These are phyloP conservation scores for Polytolypa hystricis DNA, from an alignment of 2,329 filamentous ascomycete genomes.

Conservation along the genomic window DNA sequence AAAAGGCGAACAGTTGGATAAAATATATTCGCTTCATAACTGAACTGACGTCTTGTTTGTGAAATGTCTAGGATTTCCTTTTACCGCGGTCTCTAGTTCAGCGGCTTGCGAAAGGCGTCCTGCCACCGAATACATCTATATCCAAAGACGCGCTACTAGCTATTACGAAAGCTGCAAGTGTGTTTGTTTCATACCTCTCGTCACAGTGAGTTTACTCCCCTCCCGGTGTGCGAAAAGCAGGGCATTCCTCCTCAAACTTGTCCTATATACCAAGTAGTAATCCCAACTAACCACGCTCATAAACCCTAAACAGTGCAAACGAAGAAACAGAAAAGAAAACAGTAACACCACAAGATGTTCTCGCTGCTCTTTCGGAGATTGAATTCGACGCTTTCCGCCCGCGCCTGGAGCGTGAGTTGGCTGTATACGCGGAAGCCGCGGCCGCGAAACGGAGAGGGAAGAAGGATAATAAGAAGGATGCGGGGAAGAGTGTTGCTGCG, in stretches of 20 bases:
- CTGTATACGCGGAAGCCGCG: conserved; percentile 31
- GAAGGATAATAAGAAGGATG: conserved; percentile 37
- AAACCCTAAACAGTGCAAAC: conserved; percentile 38
- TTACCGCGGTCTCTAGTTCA: conserved; percentile 52
- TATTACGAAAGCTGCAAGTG: conserved; percentile 54
- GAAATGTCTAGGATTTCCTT: conserved; percentile 42
- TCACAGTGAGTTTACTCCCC: conserved; percentile 38
- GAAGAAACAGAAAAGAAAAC: conserved; percentile 53
- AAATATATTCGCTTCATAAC: no score
- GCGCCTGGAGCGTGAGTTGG: conserved; percentile 48
- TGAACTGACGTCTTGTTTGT: background rate
- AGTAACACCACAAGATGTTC: conserved; percentile 49
- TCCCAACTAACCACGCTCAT: background rate
- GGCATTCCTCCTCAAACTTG: no score
- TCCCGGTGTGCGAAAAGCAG: no score
- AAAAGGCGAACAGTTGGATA: no score
- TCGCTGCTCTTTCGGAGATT: conserved; percentile 48
- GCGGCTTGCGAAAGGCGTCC: conserved; percentile 51
- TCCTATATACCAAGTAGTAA: no score
- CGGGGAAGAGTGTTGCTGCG: conserved; percentile 39
- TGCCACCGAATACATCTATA: conserved; percentile 54
- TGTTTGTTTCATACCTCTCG: conserved; percentile 55
- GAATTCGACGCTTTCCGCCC: conserved; percentile 51
- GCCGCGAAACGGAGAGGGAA: conserved; percentile 26
- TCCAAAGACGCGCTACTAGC: conserved; percentile 55